Conservation (phyloP, 2,329 filamentous ascomycete genomes). For the Magnaporthiopsis incrustans region DNA sequence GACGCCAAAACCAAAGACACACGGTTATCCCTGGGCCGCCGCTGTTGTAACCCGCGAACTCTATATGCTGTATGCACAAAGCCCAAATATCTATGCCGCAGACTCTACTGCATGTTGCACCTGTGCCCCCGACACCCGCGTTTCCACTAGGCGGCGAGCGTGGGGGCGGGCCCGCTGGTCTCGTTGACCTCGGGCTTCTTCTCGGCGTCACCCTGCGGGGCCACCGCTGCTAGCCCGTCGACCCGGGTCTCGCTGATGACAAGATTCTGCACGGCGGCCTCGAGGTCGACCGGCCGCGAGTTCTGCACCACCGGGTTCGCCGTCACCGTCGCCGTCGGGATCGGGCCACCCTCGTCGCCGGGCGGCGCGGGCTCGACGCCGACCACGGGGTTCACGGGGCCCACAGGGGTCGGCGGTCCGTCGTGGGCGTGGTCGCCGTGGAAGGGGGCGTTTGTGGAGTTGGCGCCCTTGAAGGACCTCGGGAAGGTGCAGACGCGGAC, state of each 20-base stretch:
- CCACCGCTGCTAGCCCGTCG: background rate
- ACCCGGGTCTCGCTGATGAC: slow-evolving; percentile 11
- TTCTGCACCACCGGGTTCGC: background rate
- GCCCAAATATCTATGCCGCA: background rate
- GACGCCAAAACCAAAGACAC: background rate
- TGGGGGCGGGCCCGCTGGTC: background rate
- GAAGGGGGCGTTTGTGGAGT: slow-evolving; percentile 8
- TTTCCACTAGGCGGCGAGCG: background rate
- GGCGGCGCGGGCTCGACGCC: slow-evolving; percentile 7
- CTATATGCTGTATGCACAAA: background rate
- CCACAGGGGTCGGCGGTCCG: slow-evolving; percentile 4
- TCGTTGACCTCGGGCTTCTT: background rate
- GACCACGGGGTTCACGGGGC: slow-evolving; percentile 12
- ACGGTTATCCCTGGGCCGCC: too few relatives aligned
- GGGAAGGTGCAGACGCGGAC: slow-evolving; percentile 45
- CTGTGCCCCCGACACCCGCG: background rate
- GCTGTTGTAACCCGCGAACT: background rate
- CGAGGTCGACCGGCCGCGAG: background rate
- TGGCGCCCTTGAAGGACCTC: slow-evolving; percentile 26
- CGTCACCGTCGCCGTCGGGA: background rate
- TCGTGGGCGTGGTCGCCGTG: slow-evolving; percentile 7
- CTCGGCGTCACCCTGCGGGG: background rate
- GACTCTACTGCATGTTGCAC: background rate
- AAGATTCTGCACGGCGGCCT: slow-evolving; percentile 15
- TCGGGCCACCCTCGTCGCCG: background rate